Percentiles rank a stretch among this genome's conserved stretches.
phyloP scores from a whole-genome alignment of 2,329 filamentous ascomycete genomes.

The Dothistroma pini region DNA sequence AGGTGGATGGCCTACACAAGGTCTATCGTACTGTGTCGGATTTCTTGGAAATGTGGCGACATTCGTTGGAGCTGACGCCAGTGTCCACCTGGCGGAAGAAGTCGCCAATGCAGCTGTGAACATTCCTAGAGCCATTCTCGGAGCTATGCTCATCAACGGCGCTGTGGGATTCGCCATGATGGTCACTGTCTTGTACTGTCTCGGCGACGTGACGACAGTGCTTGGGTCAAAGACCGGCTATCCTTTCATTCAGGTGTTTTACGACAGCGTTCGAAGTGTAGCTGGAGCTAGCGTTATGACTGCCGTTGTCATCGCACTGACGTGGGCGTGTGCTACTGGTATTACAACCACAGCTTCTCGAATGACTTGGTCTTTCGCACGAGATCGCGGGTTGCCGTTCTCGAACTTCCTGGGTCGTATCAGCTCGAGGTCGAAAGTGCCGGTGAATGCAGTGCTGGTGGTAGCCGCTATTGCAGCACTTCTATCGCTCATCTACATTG shows the following conservation, averaged over 20 bases:
- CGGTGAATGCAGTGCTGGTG: slow-evolving; percentile 36
- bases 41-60: slow-evolving; percentile 36
- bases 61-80: slow-evolving; percentile 41
- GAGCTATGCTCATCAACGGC: slow-evolving; percentile 48
- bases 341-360: slow-evolving; percentile 41
- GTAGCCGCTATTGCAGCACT: slow-evolving; percentile 53
- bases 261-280: slow-evolving; percentile 42
- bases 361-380: slow-evolving; percentile 42
- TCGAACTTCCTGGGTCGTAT: slow-evolving; percentile 36
- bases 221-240: slow-evolving; percentile 44
- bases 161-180: slow-evolving; percentile 46
- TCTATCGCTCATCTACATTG: slow-evolving; percentile 44
- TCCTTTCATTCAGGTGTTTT: slow-evolving; percentile 52
- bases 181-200: slow-evolving; percentile 44
- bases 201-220: slow-evolving; percentile 41
- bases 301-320: slow-evolving; percentile 39
- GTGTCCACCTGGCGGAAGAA: slow-evolving; percentile 50
- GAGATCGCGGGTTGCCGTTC: slow-evolving; percentile 42
- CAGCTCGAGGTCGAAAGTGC: slow-evolving; percentile 28
- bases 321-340: slow-evolving; percentile 35
- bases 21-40: slow-evolving; percentile 35
- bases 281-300: slow-evolving; percentile 48
- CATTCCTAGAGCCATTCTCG: slow-evolving; percentile 49
- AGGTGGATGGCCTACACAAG: slow-evolving; percentile 35
- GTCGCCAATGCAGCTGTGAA: slow-evolving; percentile 47